A percentile compares a stretch with the other conserved stretches of the same genome.
These are phyloP conservation scores for Sugiyamaella marilandica DNA, from an alignment of 805 yeast genomes.

Conservation along the genomic window DNA sequence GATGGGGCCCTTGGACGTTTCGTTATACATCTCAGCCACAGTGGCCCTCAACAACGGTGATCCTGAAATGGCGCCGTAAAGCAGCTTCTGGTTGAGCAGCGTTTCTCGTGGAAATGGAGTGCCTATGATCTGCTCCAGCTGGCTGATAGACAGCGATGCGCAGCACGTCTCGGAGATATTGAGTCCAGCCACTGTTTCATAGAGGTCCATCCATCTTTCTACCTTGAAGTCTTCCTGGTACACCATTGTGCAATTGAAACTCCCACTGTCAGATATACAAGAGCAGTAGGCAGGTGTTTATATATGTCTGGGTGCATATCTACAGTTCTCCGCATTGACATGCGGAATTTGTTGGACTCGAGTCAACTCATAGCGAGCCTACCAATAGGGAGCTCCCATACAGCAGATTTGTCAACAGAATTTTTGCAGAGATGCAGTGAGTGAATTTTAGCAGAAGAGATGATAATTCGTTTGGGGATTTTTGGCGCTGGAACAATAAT, in stretches of 20 bases:
- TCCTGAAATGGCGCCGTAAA: slow-evolving; percentile 47
- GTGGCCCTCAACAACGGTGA: slow-evolving; percentile 36
- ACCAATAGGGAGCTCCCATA: no score
- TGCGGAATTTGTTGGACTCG: no score
- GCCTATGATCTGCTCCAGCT: slow-evolving; percentile 34
- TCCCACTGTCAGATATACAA: no score
- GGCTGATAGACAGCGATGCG: slow-evolving; percentile 40
- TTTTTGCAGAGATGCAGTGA: no score
- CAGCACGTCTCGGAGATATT: slow-evolving; percentile 54
- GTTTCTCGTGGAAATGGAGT: slow-evolving; percentile 25
- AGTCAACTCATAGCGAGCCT: no score
- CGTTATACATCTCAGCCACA: slow-evolving; percentile 38
- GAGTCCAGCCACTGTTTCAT: slow-evolving; percentile 38
- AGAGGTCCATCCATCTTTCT: slow-evolving; percentile 52
- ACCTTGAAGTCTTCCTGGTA: slow-evolving; percentile 38
- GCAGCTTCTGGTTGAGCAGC: slow-evolving; percentile 31
- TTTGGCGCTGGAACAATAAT: no score
- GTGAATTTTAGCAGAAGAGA: no score
- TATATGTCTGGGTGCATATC: no score
- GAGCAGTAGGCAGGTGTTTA: no score
- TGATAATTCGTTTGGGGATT: no score
- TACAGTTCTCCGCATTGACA: no score
- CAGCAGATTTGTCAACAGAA: no score
- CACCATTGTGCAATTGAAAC: slow-evolving; percentile 20
- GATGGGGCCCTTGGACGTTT: slow-evolving; percentile 15